Percentiles rank a stretch among this genome's conserved stretches.
phyloP scores from a whole-genome alignment of 1,284 basidiomycete genomes.

The Xanthoconium separans region DNA sequence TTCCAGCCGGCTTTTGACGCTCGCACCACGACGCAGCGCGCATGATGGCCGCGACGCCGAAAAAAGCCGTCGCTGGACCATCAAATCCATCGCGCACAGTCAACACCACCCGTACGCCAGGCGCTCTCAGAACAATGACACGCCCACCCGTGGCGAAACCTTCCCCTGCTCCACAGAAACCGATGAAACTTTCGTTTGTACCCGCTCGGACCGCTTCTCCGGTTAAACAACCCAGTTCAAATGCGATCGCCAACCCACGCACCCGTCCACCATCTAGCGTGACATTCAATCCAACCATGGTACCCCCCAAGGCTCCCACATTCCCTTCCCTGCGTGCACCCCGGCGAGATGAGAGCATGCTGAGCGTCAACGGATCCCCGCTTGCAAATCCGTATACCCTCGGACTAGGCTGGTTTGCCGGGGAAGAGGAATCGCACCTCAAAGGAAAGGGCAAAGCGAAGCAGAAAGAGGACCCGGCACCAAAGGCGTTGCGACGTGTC shows the following conservation, averaged over 20 bases:
- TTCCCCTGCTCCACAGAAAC: conserved; percentile 59
- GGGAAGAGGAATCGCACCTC: conserved; percentile 2
- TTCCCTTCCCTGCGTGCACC: conserved; percentile 64
- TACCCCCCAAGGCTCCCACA: conserved; percentile 58
- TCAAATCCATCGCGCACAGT: conserved; percentile 44
- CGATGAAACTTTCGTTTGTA: conserved; percentile 26
- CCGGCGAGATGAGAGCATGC: conserved; percentile 67
- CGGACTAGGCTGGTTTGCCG: conserved; percentile 56
- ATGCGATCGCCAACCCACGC: conserved; percentile 8
- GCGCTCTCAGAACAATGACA: conserved; percentile 35
- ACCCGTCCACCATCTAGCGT: conserved; percentile 52
- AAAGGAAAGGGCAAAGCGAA: conserved; percentile 26
- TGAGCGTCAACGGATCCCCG: conserved; percentile 76
- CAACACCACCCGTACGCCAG: conserved; percentile 45
- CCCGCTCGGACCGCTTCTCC: conserved; percentile 43
- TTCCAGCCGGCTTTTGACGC: not conserved
- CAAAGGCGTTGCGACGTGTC: conserved; percentile 40
- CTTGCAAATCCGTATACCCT: conserved; percentile 70
- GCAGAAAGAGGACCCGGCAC: not conserved
- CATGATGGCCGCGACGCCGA: conserved; percentile 47
- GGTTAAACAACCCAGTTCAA: conserved; percentile 34
- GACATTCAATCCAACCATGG: conserved; percentile 67
- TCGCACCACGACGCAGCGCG: conserved; percentile 45
- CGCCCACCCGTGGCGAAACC: conserved; percentile 39
- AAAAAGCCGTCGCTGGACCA: conserved; percentile 49